Evolutionary conservation across 345 rosid species (phyloP), one percentile per base, ranked within the genome.

Genomic region (Eucalyptus albens): DNA sequence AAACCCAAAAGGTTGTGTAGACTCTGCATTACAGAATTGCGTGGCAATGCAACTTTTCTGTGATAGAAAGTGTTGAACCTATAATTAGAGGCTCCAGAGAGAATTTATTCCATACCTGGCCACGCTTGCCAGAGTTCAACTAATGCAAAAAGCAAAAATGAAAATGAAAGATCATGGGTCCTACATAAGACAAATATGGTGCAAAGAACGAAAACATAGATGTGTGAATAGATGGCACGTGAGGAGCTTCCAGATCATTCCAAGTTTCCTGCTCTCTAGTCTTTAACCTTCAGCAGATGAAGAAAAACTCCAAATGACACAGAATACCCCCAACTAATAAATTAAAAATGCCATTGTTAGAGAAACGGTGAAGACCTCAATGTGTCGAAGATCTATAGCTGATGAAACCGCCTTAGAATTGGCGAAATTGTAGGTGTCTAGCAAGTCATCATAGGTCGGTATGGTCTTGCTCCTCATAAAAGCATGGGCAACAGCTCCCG

Each of bases 401-500:
- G 93, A 67, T 15, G 91, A 65, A 45, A 90, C 22, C 55, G 55
- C 90, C 47, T 88, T 92, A 11, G 86, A 53, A 33, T 89, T n/a
- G 88, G 87, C 60, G 44, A 95, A 92, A 47, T 91, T 89, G 89
- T 95, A 94, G 19, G 90, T 86, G 82, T 88, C 50, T 69, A 94
- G 88, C 90, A 96, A 87, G 37, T 91, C 89, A 87, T 89, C 50
- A n/a, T 62, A 95, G 81, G 33, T 89, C 5, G 98, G 96, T 37
- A 95, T 51, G 17, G 33, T 40, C 33, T 88, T 88, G 86, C 91
- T 89, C 86, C 85, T 69, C 69, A 92, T 14, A 26, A 92, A 90
- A 81, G 95, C 93, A 86, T 92, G 91, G 44, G 93, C 95, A 91
- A 94, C 37, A 55, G 96, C 97, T 69, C 97, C 99, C 49, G 98